Conservation (phyloP, 2,329 filamentous ascomycete species). For the Phaeosphaeria sp. region DNA sequence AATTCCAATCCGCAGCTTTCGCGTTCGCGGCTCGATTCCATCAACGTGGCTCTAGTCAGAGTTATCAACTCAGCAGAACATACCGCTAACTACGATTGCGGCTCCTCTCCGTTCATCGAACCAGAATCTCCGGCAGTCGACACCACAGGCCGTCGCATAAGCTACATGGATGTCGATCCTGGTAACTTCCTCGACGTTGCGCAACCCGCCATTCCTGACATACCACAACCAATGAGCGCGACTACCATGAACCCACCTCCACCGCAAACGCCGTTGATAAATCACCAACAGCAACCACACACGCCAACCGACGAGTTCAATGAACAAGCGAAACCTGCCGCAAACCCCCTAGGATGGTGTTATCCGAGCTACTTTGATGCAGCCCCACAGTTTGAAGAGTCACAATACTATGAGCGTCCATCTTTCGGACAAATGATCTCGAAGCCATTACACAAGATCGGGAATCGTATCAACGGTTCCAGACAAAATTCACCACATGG, state of each 20-base stretch:
- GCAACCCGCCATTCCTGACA: slow-evolving; percentile 36
- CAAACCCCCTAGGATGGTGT: slow-evolving; percentile 40
- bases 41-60: slow-evolving; percentile 41
- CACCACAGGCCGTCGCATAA: slow-evolving; percentile 37
- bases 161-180: slow-evolving; percentile 48
- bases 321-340: slow-evolving; percentile 34
- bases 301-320: slow-evolving; percentile 25
- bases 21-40: slow-evolving; percentile 32
- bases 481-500: slow-evolving; percentile 33
- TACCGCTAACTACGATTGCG: slow-evolving; percentile 29
- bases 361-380: slow-evolving; percentile 46
- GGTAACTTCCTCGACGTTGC: slow-evolving; percentile 36
- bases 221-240: slow-evolving; percentile 28
- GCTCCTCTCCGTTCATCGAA: slow-evolving; percentile 33
- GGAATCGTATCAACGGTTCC: slow-evolving; percentile 32
- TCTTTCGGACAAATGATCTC: slow-evolving; percentile 44
- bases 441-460: slow-evolving; percentile 42
- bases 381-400: slow-evolving; percentile 44
- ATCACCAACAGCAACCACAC: slow-evolving; percentile 23
- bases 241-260: slow-evolving; percentile 26
- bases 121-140: slow-evolving; percentile 33
- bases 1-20: slow-evolving; percentile 36
- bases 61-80: slow-evolving; percentile 24
- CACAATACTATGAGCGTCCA: slow-evolving; percentile 44
- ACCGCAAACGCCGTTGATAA: slow-evolving; percentile 24